These are phyloP conservation scores for Sporisorium iseilematis-ciliati DNA, from an alignment of 1,284 basidiomycete species.

Conservation along the genomic window DNA sequence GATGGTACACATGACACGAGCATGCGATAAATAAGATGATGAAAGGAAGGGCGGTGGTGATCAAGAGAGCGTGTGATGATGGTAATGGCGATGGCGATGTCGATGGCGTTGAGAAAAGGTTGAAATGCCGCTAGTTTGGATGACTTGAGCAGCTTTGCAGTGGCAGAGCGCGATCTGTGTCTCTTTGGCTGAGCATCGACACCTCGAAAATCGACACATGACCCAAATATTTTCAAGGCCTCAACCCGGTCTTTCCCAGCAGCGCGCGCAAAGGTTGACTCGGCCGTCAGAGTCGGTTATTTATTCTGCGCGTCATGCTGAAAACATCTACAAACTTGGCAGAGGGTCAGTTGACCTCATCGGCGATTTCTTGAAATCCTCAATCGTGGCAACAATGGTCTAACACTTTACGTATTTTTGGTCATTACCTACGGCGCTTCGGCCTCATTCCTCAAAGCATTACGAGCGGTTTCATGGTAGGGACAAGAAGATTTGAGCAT, in stretches of 20 bases:
- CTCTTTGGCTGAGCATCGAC: background rate
- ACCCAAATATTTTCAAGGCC: background rate
- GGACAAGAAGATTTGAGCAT: no score
- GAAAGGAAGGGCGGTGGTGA: background rate
- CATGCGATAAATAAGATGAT: background rate
- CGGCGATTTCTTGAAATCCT: background rate
- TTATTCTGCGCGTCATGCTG: background rate
- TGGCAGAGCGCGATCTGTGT: background rate
- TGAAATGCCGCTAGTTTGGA: background rate
- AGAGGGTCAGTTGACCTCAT: conserved; percentile 10
- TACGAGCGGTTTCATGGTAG: no score
- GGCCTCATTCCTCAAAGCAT: no score
- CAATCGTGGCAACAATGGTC: no score
- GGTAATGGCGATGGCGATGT: background rate
- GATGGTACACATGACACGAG: conserved; percentile 14
- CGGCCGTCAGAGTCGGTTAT: conserved; percentile 16
- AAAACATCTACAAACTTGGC: conserved; percentile 28
- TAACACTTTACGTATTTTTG: no score
- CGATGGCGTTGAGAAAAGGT: background rate
- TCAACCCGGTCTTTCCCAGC: background rate
- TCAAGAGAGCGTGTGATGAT: background rate
- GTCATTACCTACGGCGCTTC: no score
- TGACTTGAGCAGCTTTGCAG: conserved; percentile 1
- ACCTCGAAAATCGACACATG: background rate
- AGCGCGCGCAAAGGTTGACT: conserved; percentile 5